Base-by-base conservation (phyloP, 352 stramenopile genomes). In the Phytopythium mirpurense region DNA sequence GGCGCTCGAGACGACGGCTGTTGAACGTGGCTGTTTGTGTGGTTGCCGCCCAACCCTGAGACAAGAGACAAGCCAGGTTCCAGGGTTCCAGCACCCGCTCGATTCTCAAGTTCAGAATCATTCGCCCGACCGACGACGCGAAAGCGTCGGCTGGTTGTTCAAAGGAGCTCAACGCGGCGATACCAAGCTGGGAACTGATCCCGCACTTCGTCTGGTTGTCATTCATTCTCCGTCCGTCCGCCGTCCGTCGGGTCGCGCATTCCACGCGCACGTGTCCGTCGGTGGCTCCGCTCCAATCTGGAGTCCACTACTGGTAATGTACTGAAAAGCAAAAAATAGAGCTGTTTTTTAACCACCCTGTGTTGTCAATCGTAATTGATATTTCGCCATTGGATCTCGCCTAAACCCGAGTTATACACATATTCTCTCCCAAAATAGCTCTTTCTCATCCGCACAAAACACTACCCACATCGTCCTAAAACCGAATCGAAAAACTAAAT, bases 261-360 rank as follows among this genome's bases (percentile, higher is more conserved):
- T 43, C n/a, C 8, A 16, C 36, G n/a, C 36, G 31, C 19, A 16
- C 37, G 43, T 50, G 46, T 52, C 46, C 29, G 44, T 51, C 44
- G 29, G 23, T 52, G n/a, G 26, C 15, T 15, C 3, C 10, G 42
- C 12, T 35, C 26, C 37, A 23, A 21, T n/a, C n/a, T n/a, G n/a
- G n/a, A n/a, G n/a, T n/a, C n/a, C n/a, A n/a, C n/a, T n/a, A n/a
- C n/a, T n/a, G n/a, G n/a, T n/a, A n/a, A n/a, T n/a, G n/a, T n/a
- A n/a, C n/a, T n/a, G n/a, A n/a, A n/a, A n/a, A n/a, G n/a, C n/a
- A n/a, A n/a, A n/a, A n/a, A n/a, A n/a, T n/a, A n/a, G n/a, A n/a
- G n/a, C n/a, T n/a, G 43, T 49, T 36, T 14, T 16, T 35, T 48
- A 34, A 50, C 44, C 44, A n/a, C n/a, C n/a, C n/a, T 26, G 12